These are phyloP conservation scores for Lachnellula arida DNA, from an alignment of 2,329 filamentous ascomycete species.

Conservation along the genomic window DNA sequence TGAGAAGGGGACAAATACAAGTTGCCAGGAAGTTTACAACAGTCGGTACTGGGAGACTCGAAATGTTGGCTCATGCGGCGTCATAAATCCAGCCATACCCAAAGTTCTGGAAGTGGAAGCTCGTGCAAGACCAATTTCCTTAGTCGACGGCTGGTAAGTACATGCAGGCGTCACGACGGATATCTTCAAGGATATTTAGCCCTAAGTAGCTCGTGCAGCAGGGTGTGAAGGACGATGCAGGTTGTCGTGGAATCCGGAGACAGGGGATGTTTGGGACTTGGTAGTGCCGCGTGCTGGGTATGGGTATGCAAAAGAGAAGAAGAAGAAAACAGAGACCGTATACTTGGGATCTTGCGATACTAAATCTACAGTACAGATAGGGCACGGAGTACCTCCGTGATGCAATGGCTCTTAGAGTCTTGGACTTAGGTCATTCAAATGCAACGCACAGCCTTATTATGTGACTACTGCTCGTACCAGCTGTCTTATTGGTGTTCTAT, in stretches of 20 bases:
- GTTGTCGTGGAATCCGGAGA: slow-evolving; percentile 11
- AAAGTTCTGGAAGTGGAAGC: slow-evolving; percentile 31
- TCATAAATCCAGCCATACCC: slow-evolving; percentile 26
- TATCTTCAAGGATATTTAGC: slow-evolving; percentile 18
- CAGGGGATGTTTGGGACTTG: slow-evolving; percentile 25
- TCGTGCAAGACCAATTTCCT: slow-evolving; percentile 22
- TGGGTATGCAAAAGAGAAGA: background rate
- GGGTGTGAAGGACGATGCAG: slow-evolving; percentile 17
- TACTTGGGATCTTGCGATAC: background rate
- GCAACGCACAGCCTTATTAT: slow-evolving; percentile 1
- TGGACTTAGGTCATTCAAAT: background rate
- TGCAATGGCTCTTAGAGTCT: too few species aligned
- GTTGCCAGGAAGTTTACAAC: slow-evolving; percentile 11
- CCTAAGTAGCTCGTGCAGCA: slow-evolving; percentile 26
- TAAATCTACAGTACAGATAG: too few species aligned
- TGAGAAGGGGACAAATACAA: slow-evolving; percentile 12
- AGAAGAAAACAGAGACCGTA: background rate
- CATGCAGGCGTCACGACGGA: slow-evolving; percentile 20
- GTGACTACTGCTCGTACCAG: background rate
- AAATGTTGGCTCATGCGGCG: slow-evolving; percentile 30
- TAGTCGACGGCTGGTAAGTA: slow-evolving; percentile 18
- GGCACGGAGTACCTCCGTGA: too few species aligned
- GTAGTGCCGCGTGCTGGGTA: background rate
- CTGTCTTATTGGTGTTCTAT: background rate
- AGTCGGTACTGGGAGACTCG: slow-evolving; percentile 21